Percentiles rank a stretch among this genome's conserved stretches.
These are phyloP conservation scores for Elongisporangium undulatum DNA, from an alignment of 352 stramenopile species.

Conservation along the genomic window DNA sequence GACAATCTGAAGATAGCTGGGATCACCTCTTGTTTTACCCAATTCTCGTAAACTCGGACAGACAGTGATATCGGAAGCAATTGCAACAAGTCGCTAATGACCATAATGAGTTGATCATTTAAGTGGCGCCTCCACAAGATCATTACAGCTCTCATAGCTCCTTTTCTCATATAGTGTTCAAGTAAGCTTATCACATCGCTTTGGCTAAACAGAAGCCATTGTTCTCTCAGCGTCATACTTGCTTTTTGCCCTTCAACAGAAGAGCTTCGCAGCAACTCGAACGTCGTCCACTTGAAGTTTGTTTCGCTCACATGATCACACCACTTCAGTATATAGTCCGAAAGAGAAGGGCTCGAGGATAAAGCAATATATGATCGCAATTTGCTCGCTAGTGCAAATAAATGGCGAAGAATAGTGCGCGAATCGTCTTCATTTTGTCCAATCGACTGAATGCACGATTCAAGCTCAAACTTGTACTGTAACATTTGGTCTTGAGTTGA, in stretches of 20 bases:
- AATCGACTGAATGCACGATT: constrained; percentile 10
- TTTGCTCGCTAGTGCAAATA: constrained; percentile 9
- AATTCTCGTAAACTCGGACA: constrained; percentile 39
- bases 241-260: constrained; percentile 2
- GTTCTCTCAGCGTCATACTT: constrained; percentile 2
- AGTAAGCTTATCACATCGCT: constrained; percentile 31
- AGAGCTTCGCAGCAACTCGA: constrained; percentile 44
- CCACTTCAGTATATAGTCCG: constrained; percentile 13
- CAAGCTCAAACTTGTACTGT: constrained; percentile 4
- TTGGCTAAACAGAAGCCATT: constrained; percentile 35
- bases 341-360: constrained; percentile 5
- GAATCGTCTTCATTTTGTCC: constrained; percentile 18
- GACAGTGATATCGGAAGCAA: constrained; percentile 33
- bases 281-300: constrained; percentile 69
- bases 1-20: constrained; percentile 27
- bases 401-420: constrained; percentile 11
- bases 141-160: constrained; percentile 43
- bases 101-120: constrained; percentile 20
- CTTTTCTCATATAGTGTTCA: constrained; percentile 35
- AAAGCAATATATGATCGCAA: constrained; percentile 12
- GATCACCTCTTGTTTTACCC: constrained; percentile 50
- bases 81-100: constrained; percentile 32
- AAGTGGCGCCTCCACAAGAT: constrained; percentile 56
- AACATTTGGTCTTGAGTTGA: not conserved
- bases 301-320: constrained; percentile 25